A percentile compares a stretch with the other conserved stretches of the same genome.
Conservation (phyloP, 148 eudicot genomes). For the Persicaria maculosa region DNA sequence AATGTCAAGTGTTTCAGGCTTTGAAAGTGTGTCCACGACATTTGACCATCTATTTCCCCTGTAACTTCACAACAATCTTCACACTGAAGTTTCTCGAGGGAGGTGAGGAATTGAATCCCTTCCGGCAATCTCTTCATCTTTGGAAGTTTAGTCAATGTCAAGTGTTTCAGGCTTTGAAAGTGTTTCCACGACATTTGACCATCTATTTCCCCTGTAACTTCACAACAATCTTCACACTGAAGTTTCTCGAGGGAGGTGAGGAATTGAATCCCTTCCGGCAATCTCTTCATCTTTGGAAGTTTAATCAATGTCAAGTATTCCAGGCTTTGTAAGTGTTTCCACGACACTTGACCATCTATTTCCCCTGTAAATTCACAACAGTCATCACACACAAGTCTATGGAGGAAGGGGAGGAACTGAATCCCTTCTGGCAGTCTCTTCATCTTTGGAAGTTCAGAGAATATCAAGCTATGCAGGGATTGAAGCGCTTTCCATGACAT, state of each 20-base stretch:
- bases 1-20: background rate
- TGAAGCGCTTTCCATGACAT: background rate
- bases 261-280: background rate
- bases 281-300: background rate
- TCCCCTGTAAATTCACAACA: background rate
- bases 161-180: background rate
- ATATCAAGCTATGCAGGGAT: background rate
- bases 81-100: background rate
- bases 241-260: background rate
- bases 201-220: background rate
- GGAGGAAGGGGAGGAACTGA: background rate
- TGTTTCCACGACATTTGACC: no score
- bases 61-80: background rate
- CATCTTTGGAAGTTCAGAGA: background rate
- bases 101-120: background rate
- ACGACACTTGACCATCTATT: no score
- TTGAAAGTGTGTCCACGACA: background rate
- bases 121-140: background rate
- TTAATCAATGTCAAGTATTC: background rate
- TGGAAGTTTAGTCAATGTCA: background rate
- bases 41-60: no score
- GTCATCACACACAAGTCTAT: background rate
- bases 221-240: background rate
- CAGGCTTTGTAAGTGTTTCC: background rate
- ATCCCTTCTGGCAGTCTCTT: background rate